These are phyloP conservation scores for Barnettozyma siamensis DNA, from an alignment of 805 yeast genomes.

Conservation along the genomic window DNA sequence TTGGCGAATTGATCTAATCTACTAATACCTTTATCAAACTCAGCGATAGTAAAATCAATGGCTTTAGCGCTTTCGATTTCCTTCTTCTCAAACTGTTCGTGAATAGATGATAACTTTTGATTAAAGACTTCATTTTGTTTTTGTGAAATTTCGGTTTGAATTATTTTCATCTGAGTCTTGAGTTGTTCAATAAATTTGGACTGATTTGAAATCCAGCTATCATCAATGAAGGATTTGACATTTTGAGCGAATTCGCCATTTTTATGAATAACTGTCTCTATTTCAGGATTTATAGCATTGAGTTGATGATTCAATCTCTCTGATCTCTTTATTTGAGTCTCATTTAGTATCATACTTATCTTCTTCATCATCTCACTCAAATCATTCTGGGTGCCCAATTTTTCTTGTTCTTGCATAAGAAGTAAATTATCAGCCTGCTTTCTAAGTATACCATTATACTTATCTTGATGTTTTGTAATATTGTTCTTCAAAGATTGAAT, in stretches of 20 bases:
- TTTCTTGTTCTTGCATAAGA: conserved; percentile 10
- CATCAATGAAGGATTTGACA: conserved; percentile 11
- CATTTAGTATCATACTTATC: conserved; percentile 10
- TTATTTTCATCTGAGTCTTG: not conserved
- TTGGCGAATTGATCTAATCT: conserved; percentile 9
- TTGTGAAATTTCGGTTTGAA: conserved; percentile 10
- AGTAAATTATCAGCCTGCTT: conserved; percentile 7
- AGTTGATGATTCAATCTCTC: conserved; percentile 6
- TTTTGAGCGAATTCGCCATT: conserved; percentile 13
- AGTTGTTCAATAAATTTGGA: conserved; percentile 10
- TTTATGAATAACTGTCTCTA: conserved; percentile 7
- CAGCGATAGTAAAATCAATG: conserved; percentile 2
- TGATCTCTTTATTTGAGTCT: conserved; percentile 7
- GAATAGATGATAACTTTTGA: conserved; percentile 14
- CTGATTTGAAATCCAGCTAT: conserved; percentile 17
- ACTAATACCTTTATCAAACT: conserved; percentile 10
- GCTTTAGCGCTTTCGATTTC: not conserved
- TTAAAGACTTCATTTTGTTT: conserved; percentile 14
- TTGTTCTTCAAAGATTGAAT: conserved; percentile 13
- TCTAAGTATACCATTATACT: conserved; percentile 9
- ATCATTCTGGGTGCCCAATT: conserved; percentile 2
- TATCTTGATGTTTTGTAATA: conserved; percentile 12
- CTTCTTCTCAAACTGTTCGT: conserved; percentile 8
- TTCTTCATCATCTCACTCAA: conserved; percentile 9
- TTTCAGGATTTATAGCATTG: conserved; percentile 12